phyloP scores from a whole-genome alignment of 2,329 filamentous ascomycete genomes.

The Fusarium mangiferae region DNA sequence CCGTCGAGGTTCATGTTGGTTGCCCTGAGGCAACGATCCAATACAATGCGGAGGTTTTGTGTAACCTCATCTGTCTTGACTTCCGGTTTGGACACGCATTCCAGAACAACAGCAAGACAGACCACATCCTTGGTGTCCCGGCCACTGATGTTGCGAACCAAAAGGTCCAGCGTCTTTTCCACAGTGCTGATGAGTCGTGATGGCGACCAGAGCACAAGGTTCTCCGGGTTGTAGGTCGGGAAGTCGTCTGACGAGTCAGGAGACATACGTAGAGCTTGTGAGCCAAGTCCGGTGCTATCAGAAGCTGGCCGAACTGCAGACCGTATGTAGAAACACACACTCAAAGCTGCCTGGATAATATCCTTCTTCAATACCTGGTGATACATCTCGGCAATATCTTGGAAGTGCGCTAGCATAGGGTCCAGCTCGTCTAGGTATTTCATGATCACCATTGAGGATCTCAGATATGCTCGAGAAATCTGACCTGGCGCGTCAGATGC shows the following conservation, averaged over 20 bases:
- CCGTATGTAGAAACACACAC: slow-evolving; percentile 65
- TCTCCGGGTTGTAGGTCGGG: slow-evolving; percentile 49
- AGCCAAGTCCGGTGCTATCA: slow-evolving; percentile 45
- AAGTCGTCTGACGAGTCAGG: slow-evolving; percentile 50
- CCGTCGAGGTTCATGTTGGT: slow-evolving; percentile 56
- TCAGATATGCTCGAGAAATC: slow-evolving; percentile 63
- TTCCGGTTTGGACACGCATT: slow-evolving; percentile 56
- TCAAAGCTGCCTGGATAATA: slow-evolving; percentile 65
- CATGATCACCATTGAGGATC: slow-evolving; percentile 66
- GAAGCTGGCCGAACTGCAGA: slow-evolving; percentile 45
- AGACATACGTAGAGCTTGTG: slow-evolving; percentile 49
- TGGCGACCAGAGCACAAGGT: slow-evolving; percentile 55
- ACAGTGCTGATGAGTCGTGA: slow-evolving; percentile 56
- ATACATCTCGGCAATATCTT: slow-evolving; percentile 62
- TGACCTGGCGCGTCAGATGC: slow-evolving; percentile 60
- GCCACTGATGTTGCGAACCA: slow-evolving; percentile 59
- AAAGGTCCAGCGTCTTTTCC: slow-evolving; percentile 58
- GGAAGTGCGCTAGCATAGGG: slow-evolving; percentile 57
- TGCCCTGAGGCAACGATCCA: slow-evolving; percentile 58
- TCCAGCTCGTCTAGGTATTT: slow-evolving; percentile 66
- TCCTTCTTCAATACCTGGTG: slow-evolving; percentile 64
- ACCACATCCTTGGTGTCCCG: slow-evolving; percentile 63
- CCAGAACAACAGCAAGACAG: slow-evolving; percentile 59
- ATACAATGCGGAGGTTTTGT: slow-evolving; percentile 53
- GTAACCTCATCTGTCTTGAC: slow-evolving; percentile 56